These are phyloP conservation scores for Quercus agrifolia DNA, from an alignment of 306 rosid species.

Conservation along the genomic window DNA sequence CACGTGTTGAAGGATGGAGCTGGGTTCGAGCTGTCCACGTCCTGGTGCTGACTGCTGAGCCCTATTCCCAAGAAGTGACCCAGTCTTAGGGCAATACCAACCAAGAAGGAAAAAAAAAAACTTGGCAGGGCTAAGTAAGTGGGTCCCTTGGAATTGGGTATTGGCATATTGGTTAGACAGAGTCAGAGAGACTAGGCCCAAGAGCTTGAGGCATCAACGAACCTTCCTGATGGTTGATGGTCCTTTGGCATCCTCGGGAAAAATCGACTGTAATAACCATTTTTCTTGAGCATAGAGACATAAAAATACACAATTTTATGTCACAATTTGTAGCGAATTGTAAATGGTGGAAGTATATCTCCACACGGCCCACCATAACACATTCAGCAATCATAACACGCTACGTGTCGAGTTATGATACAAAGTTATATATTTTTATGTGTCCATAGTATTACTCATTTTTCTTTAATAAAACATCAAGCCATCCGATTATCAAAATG, in stretches of 20 bases:
- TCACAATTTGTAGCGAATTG: rapidly evolving
- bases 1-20: conserved; percentile 25
- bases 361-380: rapidly evolving
- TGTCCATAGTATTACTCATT: no score
- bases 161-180: neutral
- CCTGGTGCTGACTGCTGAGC: neutral
- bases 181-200: no score
- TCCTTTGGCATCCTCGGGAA: no score
- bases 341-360: rapidly evolving
- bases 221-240: no score
- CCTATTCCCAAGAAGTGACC: neutral
- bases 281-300: no score
- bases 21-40: conserved; percentile 18
- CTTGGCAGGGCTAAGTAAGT: neutral
- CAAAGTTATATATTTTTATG: no score
- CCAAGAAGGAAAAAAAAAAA: neutral
- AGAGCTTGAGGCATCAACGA: no score
- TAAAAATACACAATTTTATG: no score
- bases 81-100: neutral
- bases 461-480: no score
- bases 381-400: rapidly evolving
- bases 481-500: no score
- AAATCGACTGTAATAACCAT: no score
- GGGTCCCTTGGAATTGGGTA: neutral
- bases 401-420: rapidly evolving